Conservation (phyloP, 2,329 filamentous ascomycete species). For the Paracorniculantispora psalliotae region DNA sequence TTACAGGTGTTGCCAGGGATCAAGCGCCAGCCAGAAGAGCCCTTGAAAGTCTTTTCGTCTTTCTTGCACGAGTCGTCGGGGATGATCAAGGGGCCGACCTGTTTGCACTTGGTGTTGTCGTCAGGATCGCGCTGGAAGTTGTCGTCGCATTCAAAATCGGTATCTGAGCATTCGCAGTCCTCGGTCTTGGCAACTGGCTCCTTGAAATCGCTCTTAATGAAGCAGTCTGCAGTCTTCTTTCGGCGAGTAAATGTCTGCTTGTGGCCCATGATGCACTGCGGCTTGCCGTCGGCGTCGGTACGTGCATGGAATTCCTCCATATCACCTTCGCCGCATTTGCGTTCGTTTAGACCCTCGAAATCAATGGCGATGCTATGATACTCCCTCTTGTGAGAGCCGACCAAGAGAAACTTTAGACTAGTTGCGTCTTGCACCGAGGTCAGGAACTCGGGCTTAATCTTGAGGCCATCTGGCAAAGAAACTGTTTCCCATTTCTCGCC, state of each 20-base stretch:
- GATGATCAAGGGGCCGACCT: slow-evolving; percentile 54
- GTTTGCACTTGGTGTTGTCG: slow-evolving; percentile 64
- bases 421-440: slow-evolving; percentile 92
- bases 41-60: slow-evolving; percentile 68
- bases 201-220: slow-evolving; percentile 80
- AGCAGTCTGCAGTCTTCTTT: slow-evolving; percentile 84
- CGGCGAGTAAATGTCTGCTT: slow-evolving; percentile 81
- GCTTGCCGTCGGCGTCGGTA: slow-evolving; percentile 70
- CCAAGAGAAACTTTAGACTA: slow-evolving; percentile 81
- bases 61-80: slow-evolving; percentile 70
- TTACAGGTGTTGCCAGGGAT: slow-evolving; percentile 81
- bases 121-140: slow-evolving; percentile 68
- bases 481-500: slow-evolving; percentile 75
- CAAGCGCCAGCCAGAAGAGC: slow-evolving; percentile 83
- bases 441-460: slow-evolving; percentile 66
- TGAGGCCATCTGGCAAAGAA: slow-evolving; percentile 60
- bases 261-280: slow-evolving; percentile 93
- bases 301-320: slow-evolving; percentile 88
- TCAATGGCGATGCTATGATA: slow-evolving; percentile 72
- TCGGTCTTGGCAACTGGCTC: slow-evolving; percentile 66
- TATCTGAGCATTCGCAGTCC: slow-evolving; percentile 73
- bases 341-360: slow-evolving; percentile 75
- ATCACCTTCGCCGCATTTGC: slow-evolving; percentile 70
- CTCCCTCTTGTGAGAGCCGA: slow-evolving; percentile 53
- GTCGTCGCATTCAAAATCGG: slow-evolving; percentile 95